A percentile compares a stretch with the other conserved stretches of the same genome.
phyloP scores from a whole-genome alignment of 441 rosid species.

The Pelargonium citronellum region DNA sequence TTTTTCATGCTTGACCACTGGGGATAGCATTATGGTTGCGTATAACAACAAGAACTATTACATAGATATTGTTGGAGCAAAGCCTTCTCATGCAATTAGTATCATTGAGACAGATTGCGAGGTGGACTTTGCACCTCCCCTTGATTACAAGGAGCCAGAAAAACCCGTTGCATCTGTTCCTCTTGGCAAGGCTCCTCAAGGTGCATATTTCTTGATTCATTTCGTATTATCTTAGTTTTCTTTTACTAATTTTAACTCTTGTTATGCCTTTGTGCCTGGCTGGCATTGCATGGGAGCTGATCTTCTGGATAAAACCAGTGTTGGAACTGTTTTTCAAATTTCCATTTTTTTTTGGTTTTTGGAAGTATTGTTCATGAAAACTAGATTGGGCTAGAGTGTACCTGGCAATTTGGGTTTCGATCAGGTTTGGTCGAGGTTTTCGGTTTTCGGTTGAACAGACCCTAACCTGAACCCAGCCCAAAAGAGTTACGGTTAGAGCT shows the following conservation, averaged over 20 bases:
- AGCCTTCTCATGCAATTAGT: conserved; percentile 55
- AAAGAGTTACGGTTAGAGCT: too few relatives aligned
- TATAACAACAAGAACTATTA: conserved; percentile 57
- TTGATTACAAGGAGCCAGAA: conserved; percentile 58
- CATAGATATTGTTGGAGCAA: conserved; percentile 55
- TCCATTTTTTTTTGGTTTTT: background rate
- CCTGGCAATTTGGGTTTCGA: too few relatives aligned
- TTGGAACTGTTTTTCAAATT: too few relatives aligned
- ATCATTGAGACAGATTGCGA: conserved; percentile 67
- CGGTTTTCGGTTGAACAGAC: too few relatives aligned
- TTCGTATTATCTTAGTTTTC: background rate
- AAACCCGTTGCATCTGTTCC: conserved; percentile 29
- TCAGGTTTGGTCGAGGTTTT: too few relatives aligned
- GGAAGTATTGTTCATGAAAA: background rate
- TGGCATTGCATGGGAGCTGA: too few relatives aligned
- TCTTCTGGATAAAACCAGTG: too few relatives aligned
- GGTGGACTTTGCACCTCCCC: conserved; percentile 66
- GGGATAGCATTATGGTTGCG: conserved; percentile 65
- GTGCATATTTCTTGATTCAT: conserved; percentile 23
- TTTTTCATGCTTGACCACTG: conserved; percentile 62
- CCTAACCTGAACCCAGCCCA: background rate
- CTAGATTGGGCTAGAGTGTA: background rate
- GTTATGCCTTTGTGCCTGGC: too few relatives aligned
- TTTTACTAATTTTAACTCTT: too few relatives aligned
- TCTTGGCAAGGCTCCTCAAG: conserved; percentile 32